Percentiles rank a stretch among this genome's conserved stretches.
Conservation (phyloP, 768 basidiomycete genomes). For the Cystofilobasidium ferigula region DNA sequence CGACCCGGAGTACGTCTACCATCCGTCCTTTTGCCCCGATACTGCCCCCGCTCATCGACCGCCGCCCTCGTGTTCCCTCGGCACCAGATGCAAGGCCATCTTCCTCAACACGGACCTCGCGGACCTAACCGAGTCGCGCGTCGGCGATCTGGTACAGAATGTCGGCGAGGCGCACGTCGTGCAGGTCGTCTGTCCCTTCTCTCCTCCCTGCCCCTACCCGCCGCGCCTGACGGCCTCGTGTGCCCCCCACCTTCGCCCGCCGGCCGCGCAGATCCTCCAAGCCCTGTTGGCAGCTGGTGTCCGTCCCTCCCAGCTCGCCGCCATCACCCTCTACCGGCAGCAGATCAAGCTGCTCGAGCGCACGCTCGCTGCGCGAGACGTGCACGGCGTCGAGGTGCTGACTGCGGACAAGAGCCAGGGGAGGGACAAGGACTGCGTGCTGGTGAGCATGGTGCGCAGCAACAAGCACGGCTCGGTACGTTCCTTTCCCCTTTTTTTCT, state of each 20-base stretch:
- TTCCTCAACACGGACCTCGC: constrained; percentile 87
- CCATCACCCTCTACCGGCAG: constrained; percentile 87
- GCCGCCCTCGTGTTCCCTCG: not conserved
- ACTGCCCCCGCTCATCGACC: not conserved
- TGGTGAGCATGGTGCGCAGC: constrained; percentile 84
- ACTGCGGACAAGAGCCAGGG: constrained; percentile 93
- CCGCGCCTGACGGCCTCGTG: not conserved
- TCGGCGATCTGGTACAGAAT: constrained; percentile 86
- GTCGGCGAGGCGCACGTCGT: constrained; percentile 55
- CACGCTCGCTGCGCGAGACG: not conserved
- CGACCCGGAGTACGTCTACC: constrained; percentile 55
- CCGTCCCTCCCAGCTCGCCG: constrained; percentile 58
- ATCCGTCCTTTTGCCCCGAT: not conserved
- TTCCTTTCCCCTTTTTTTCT: too few species aligned
- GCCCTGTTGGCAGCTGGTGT: constrained; percentile 59
- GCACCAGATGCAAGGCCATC: constrained; percentile 62
- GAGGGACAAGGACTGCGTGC: constrained; percentile 85
- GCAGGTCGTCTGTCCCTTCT: constrained; percentile 39
- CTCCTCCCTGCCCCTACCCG: too few species aligned
- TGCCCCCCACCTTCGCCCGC: constrained; percentile 31
- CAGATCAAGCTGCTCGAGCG: constrained; percentile 81
- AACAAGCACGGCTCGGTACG: constrained; percentile 65
- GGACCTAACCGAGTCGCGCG: constrained; percentile 65
- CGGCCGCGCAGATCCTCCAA: constrained; percentile 54
- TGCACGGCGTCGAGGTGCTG: constrained; percentile 52